Conservation (phyloP, 768 basidiomycete species). For the Suillus americanus region DNA sequence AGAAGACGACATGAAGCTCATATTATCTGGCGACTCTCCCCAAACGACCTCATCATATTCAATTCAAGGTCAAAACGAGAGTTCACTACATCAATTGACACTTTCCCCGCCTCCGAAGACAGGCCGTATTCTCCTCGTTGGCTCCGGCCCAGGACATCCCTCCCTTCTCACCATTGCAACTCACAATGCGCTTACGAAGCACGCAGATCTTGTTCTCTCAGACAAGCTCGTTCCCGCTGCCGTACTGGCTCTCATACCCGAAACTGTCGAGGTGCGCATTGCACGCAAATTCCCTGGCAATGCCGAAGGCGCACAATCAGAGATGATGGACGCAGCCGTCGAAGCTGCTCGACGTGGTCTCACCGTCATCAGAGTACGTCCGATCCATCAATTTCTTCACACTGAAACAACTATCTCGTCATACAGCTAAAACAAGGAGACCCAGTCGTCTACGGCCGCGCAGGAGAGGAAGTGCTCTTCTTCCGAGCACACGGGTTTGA, state of each 20-base stretch:
- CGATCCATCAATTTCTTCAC: neutral
- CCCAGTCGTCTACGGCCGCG: slow-evolving; percentile 91
- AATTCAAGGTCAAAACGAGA: slow-evolving; percentile 29
- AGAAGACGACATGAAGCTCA: slow-evolving; percentile 62
- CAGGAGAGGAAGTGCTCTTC: slow-evolving; percentile 92
- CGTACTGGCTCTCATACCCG: slow-evolving; percentile 83
- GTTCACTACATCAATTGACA: slow-evolving; percentile 30
- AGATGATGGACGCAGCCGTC: slow-evolving; percentile 91
- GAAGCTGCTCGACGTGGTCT: slow-evolving; percentile 78
- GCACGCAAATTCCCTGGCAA: slow-evolving; percentile 98
- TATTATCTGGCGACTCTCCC: slow-evolving; percentile 34
- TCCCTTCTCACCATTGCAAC: slow-evolving; percentile 89
- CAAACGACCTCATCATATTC: slow-evolving; percentile 6
- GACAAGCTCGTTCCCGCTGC: slow-evolving; percentile 95
- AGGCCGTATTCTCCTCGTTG: slow-evolving; percentile 87
- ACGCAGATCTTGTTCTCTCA: slow-evolving; percentile 86
- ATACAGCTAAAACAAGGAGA: slow-evolving; percentile 93
- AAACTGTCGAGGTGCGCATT: slow-evolving; percentile 71
- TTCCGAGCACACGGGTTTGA: slow-evolving; percentile 87
- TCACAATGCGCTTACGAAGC: slow-evolving; percentile 71
- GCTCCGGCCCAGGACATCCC: slow-evolving; percentile 95
- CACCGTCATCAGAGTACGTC: slow-evolving; percentile 80
- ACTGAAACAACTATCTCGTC: neutral
- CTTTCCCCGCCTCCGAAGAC: slow-evolving; percentile 17
- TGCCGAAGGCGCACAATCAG: slow-evolving; percentile 90